Evolutionary conservation across 108 stramenopile species (phyloP).

Genomic region (Cafeteria roenbergensis): DNA sequence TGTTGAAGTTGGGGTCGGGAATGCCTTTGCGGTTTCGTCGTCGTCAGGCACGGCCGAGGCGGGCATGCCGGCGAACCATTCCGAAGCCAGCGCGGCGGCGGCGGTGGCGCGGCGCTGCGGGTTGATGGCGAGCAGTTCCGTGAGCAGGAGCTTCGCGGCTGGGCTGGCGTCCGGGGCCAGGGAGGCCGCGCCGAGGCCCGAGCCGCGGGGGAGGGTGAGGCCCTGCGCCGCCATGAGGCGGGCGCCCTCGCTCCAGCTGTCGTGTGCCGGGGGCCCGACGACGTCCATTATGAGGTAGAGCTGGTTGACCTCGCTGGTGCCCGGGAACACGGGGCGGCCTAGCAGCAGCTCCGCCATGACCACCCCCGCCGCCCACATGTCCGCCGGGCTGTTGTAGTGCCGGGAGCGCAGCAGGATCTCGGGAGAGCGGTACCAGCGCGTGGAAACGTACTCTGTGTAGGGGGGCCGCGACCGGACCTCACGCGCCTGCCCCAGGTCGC

Average conservation of each 20-base stretch:
- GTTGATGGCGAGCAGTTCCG: background rate
- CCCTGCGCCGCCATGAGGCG: background rate
- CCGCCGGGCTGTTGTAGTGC: constrained; percentile 7
- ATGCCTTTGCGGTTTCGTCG: too few species aligned
- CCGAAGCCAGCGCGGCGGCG: background rate
- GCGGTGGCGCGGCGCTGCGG: background rate
- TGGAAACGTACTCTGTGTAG: constrained; percentile 26
- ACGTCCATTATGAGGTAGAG: background rate
- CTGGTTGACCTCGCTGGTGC: constrained; percentile 4
- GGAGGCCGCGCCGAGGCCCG: background rate
- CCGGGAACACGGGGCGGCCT: constrained; percentile 17
- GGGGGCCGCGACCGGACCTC: constrained; percentile 26
- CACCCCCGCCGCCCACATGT: constrained; percentile 18
- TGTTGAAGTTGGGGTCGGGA: too few species aligned
- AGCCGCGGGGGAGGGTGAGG: background rate
- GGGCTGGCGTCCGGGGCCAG: background rate
- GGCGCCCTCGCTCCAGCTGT: background rate
- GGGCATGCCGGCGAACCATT: background rate
- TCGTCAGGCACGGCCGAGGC: too few species aligned
- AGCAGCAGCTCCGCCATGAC: constrained; percentile 14
- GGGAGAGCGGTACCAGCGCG: constrained; percentile 29
- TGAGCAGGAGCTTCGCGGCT: background rate
- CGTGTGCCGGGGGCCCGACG: background rate
- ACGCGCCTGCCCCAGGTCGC: constrained; percentile 20
- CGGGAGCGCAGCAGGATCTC: constrained; percentile 17